phyloP scores from a whole-genome alignment of 202 grass and related monocot genomes.

The Saccharum hybrid region DNA sequence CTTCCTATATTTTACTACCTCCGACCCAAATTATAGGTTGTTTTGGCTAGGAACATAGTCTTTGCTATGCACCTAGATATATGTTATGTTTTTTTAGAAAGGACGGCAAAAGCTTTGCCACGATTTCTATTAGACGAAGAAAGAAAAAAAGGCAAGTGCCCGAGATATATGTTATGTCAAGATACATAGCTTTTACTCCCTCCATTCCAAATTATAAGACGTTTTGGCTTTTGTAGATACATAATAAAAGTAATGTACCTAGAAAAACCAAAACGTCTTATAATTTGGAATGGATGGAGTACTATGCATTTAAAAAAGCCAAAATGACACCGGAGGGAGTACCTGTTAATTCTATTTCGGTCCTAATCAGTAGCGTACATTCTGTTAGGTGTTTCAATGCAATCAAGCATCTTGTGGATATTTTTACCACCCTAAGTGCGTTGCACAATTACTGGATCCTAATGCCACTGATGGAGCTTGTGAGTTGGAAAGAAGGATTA shows the following conservation, averaged over 20 bases:
- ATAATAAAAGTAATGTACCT: background rate
- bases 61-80: background rate
- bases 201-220: background rate
- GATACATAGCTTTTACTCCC: background rate
- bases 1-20: background rate
- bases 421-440: constrained; percentile 53
- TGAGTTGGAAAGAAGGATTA: constrained; percentile 30
- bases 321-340: background rate
- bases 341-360: background rate
- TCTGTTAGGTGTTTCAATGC: constrained; percentile 64
- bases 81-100: no score
- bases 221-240: no score
- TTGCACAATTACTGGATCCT: constrained; percentile 67
- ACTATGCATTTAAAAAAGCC: background rate
- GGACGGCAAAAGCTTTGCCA: no score
- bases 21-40: background rate
- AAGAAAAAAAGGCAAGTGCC: no score
- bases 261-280: background rate
- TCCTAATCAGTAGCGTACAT: constrained; percentile 1
- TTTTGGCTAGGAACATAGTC: background rate
- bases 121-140: no score
- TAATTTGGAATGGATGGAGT: background rate
- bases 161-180: background rate
- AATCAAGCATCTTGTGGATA: constrained; percentile 37
- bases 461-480: constrained; percentile 46